Evolutionary conservation across 371 early-diverging fungal species (phyloP), one percentile per base, ranked within the genome.

Genomic region (Mucor racemosus): DNA sequence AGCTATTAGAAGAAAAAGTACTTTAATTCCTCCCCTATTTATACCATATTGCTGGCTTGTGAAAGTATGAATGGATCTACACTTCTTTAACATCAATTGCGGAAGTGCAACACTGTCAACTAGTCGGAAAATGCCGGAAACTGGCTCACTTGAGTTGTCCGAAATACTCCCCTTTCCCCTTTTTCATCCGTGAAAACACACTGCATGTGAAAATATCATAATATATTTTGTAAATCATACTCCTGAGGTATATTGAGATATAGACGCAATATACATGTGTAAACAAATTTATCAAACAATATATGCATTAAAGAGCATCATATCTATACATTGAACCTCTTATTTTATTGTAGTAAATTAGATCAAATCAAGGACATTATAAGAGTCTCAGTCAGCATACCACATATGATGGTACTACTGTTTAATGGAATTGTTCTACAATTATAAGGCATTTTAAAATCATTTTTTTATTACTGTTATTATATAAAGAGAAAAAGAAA

Each of bases 51-150:
- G 38, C 34, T 55, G n/a, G 31, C 15, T 54, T 33, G 33, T 55
- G n/a, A 55, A 55, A 55, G 14, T 31, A 33, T 35, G 35, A 42
- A 42, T 57, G 58, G 40, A 58, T 58, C 40, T 58, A 58, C 38
- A 41, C 58, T 58, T 58, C 40, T 58, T 58, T 40, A 40, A 19
- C 19, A 55, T 54, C n/a, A 42, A 42, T 42, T 15, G 15, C 26
- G 26, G 26, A 26, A 26, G 26, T 26, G 26, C 26, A 26, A 26
- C 42, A 42, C 42, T 42, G 42, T 42, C 42, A 42, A 42, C 14
- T 14, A 42, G 42, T 60, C 60, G 60, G 60, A 33, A 44, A 42
- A 60, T 60, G 60, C 60, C 60, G 60, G 60, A 60, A 60, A 60
- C 42, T 42, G 60, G 33, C 50, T 50, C 50, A 26, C 11, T 26